Conservation (phyloP, 2,329 filamentous ascomycete genomes). For the Microcera coccophila region DNA sequence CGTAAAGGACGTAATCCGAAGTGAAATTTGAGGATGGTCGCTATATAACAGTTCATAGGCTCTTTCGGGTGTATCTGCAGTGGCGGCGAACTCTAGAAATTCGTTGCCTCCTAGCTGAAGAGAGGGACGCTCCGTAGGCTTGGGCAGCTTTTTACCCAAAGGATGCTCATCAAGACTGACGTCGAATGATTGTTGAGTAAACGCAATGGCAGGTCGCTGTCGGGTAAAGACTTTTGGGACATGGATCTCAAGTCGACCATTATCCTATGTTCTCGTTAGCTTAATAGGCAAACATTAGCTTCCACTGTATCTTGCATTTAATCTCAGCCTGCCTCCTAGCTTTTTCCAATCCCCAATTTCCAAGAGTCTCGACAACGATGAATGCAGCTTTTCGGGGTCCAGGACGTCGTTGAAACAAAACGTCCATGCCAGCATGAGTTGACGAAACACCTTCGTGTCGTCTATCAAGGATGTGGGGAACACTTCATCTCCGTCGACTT, state of each 20-base stretch:
- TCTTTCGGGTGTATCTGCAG: slow-evolving; percentile 14
- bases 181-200: slow-evolving; percentile 36
- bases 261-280: slow-evolving; percentile 4
- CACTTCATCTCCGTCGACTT: slow-evolving; percentile 2
- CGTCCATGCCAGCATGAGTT: slow-evolving; percentile 22
- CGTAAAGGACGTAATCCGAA: slow-evolving; percentile 46
- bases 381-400: slow-evolving; percentile 37
- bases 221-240: slow-evolving; percentile 29
- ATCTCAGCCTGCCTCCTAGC: slow-evolving; percentile 40
- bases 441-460: slow-evolving; percentile 2
- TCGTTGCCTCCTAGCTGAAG: slow-evolving; percentile 11
- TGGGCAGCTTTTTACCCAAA: slow-evolving; percentile 36
- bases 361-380: slow-evolving; percentile 36
- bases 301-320: slow-evolving; percentile 14
- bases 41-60: slow-evolving; percentile 38
- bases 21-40: slow-evolving; percentile 43
- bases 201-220: slow-evolving; percentile 38
- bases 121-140: slow-evolving; percentile 15
- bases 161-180: slow-evolving; percentile 40
- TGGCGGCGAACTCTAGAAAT: slow-evolving; percentile 16
- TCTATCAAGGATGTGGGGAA: slow-evolving; percentile 5
- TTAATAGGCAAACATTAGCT: neutral
- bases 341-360: slow-evolving; percentile 44
- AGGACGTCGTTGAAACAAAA: slow-evolving; percentile 46
- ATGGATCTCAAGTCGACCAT: slow-evolving; percentile 31